phyloP scores from a whole-genome alignment of 139 green algal genomes.

The Microglena sp. region DNA sequence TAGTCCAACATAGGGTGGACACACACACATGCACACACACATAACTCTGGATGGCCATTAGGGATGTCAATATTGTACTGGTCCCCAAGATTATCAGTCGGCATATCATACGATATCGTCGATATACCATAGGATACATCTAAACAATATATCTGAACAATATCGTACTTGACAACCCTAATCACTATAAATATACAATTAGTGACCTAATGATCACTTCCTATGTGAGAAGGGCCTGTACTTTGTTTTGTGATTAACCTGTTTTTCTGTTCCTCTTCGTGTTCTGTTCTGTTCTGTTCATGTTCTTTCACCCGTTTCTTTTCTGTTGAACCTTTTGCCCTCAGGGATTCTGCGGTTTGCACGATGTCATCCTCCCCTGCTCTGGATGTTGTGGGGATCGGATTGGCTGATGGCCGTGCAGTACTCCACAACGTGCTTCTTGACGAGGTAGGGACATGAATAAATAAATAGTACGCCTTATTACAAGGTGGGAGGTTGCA shows the following conservation, averaged over 20 bases:
- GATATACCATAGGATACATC: too few species aligned
- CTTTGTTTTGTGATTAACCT: not conserved
- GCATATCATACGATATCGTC: too few species aligned
- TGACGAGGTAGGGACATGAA: constrained; percentile 32
- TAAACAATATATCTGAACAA: too few species aligned
- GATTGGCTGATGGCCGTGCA: constrained; percentile 73
- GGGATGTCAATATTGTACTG: too few species aligned
- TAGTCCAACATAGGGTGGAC: too few species aligned
- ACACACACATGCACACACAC: too few species aligned
- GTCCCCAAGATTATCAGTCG: too few species aligned
- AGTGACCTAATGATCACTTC: not conserved
- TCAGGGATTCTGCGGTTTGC: constrained; percentile 39
- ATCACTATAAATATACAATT: not conserved
- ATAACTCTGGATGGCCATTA: too few species aligned
- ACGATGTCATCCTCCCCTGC: constrained; percentile 70
- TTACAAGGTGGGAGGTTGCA: too few species aligned
- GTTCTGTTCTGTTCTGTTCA: not conserved
- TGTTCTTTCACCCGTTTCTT: not conserved
- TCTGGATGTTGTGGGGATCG: constrained; percentile 86
- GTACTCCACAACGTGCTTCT: constrained; percentile 76
- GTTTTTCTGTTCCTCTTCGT: not conserved
- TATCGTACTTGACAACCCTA: too few species aligned
- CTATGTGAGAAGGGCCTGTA: not conserved
- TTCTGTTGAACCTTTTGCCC: not conserved
- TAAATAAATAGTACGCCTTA: too few species aligned